Conservation (phyloP, 208 protist species). For the Crithidia bombi region DNA sequence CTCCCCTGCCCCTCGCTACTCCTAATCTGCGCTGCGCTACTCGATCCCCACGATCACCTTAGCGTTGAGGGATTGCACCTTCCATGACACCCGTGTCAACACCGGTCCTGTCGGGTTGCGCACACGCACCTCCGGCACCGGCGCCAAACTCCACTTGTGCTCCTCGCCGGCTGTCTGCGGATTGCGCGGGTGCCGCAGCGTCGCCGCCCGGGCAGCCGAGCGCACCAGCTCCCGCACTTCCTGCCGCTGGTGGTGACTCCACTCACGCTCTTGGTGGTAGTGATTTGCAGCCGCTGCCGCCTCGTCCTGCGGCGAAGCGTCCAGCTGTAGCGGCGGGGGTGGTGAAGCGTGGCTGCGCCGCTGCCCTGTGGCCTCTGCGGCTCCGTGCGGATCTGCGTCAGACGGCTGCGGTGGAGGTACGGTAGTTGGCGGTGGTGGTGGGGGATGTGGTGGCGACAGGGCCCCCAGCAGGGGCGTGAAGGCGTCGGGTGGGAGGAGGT, state of each 20-base stretch:
- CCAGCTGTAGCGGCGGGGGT: constrained; percentile 15
- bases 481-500: constrained; percentile 36
- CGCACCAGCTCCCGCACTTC: constrained; percentile 51
- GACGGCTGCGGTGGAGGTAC: not conserved
- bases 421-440: constrained; percentile 3
- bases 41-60: constrained; percentile 54
- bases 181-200: constrained; percentile 35
- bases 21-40: constrained; percentile 6
- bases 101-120: constrained; percentile 1
- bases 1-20: not conserved
- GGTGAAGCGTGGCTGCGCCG: not conserved
- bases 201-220: constrained; percentile 39
- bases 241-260: constrained; percentile 40
- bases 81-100: constrained; percentile 35
- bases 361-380: not conserved
- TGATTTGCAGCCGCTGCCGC: constrained; percentile 17
- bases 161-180: constrained; percentile 39
- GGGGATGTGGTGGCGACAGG: not conserved
- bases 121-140: constrained; percentile 40
- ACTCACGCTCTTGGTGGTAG: constrained; percentile 32
- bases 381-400: not conserved
- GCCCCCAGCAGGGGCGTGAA: constrained; percentile 20
- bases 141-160: constrained; percentile 37
- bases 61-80: constrained; percentile 46
- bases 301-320: constrained; percentile 19